phyloP scores from a whole-genome alignment of 163 green algal species.

The Scenedesmus sp. region DNA sequence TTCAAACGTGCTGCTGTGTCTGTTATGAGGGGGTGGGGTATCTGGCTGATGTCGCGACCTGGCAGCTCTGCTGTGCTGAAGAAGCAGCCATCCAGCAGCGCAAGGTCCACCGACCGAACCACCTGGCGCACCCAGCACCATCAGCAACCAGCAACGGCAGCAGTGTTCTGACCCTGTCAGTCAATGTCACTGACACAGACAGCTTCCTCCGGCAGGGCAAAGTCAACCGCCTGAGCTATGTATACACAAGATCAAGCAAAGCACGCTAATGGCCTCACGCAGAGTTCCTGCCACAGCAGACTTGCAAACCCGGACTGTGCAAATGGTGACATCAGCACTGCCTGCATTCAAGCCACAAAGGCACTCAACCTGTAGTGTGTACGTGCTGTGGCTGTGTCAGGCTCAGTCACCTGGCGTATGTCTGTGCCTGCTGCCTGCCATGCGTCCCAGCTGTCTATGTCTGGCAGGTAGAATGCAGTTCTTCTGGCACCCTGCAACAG shows the following conservation, averaged over 20 bases:
- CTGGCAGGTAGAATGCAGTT: conserved; percentile 51
- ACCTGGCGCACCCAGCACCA: background rate
- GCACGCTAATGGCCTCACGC: no score
- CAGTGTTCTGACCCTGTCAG: no score
- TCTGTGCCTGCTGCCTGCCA: conserved; percentile 29
- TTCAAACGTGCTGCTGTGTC: conserved; percentile 29
- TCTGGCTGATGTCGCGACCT: conserved; percentile 33
- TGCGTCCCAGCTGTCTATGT: conserved; percentile 59
- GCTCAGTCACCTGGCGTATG: conserved; percentile 23
- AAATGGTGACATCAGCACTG: no score
- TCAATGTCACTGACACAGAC: no score
- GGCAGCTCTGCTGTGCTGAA: conserved; percentile 42
- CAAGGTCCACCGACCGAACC: conserved; percentile 9
- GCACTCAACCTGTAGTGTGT: no score
- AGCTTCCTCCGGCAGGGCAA: no score
- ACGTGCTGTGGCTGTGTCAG: no score
- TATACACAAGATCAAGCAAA: no score
- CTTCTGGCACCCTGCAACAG: conserved; percentile 22
- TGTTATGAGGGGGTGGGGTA: conserved; percentile 47
- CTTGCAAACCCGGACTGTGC: no score
- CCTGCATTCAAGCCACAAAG: no score
- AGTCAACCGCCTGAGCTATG: no score
- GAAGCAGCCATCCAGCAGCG: conserved; percentile 43
- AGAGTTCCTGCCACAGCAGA: no score
- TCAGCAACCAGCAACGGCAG: background rate